Evolutionary conservation across 495 filamentous ascomycete genomes (phyloP), one percentile per base, ranked within the genome.

Genomic region (Lineolata rhizophorae): DNA sequence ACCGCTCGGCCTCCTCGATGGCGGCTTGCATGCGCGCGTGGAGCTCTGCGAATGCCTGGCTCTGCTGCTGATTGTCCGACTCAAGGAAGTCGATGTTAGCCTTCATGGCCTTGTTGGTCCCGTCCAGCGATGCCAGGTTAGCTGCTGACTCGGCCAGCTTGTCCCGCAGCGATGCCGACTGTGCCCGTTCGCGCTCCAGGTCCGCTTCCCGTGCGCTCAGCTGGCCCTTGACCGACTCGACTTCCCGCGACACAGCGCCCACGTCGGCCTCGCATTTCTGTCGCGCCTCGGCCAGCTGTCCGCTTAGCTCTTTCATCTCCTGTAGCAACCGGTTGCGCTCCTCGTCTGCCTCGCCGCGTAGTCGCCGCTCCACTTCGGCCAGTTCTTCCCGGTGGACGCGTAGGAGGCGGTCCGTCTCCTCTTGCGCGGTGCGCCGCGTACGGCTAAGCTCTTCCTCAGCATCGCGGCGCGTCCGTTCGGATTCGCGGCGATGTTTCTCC

Each of bases 51-150:
- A 80, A 90, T 20, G 74, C 65, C 37, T 78, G 60, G 3, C 76
- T 80, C 46, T 92, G 81, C 20, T 79, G 72, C 49, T 91, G 77
- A 42, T 72, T 72, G 36, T 81, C 78, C 9, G 76, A 81, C 51
- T 94, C 81, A 13, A 94, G 66, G 46, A 84, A 82, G 35, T 87
- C 73, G 34, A 87, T 77, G 28, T 77, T 70, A 3, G 72, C 73
- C 38, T 71, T 70, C 24, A 90, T 64, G 6, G 72, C 73, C 29
- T 71, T 67, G 22, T 73, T 70, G 3, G 74, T 67, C 2, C 69
- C 70, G 36, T 93, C 82, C 13, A 94, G 50, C 0, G 62, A 64
- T 20, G 72, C 52, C 31, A 62, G 63, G n/a, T 67, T 69, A 18
- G 60, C 61, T 20, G 67, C 62, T 24, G 63, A 58, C 14, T 76